Evolutionary conservation across 2,329 filamentous ascomycete species (phyloP), one percentile per base, ranked within the genome.

Genomic region (Leptographium procerum): DNA sequence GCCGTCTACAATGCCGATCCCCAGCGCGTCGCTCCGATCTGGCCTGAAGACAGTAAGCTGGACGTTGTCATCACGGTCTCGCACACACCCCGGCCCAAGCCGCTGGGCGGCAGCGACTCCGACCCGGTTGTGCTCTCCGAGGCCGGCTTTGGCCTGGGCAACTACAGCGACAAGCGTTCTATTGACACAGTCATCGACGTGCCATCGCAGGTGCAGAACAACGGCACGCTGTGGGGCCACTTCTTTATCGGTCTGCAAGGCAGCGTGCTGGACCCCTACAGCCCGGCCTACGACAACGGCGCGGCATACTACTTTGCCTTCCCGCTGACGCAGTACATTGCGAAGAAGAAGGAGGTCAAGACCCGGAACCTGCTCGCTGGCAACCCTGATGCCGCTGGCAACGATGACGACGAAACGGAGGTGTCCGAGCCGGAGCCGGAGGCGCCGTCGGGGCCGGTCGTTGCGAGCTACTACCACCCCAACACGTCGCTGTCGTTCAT

Each of bases 211-310:
- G 91, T 95, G 0, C 91, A 96, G 76, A 81, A 91, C 64, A 97
- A 97, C 69, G 91, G 89, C 36, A 96, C 92, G 1, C 80, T 99
- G 11, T 96, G 89, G 85, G 92, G 89, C 2, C 94, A 99, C 71
- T 95, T 97, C 72, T 96, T 91, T 66, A 77, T 97, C 61, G 89
- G 84, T 13, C 82, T 95, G 63, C 75, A 84, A 11, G 92, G 91
- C 57, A 82, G 83, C 60, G 78, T 82, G 58, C 75, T 96, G 34
- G 92, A 97, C 67, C 92, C 92, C 3, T 79, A 79, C 11, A 80
- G 83, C 58, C 76, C 83, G 1, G 79, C 78, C 59, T 99, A 89
- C 70, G 88, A 95, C 69, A 75, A 84, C 0, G 79, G 80, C 10
- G 86, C 83, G 61, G 91, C 94, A 3, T 90, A 90, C 67, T 85